Conservation (phyloP, 2,329 filamentous ascomycete genomes). For the Penicillium griseofulvum region DNA sequence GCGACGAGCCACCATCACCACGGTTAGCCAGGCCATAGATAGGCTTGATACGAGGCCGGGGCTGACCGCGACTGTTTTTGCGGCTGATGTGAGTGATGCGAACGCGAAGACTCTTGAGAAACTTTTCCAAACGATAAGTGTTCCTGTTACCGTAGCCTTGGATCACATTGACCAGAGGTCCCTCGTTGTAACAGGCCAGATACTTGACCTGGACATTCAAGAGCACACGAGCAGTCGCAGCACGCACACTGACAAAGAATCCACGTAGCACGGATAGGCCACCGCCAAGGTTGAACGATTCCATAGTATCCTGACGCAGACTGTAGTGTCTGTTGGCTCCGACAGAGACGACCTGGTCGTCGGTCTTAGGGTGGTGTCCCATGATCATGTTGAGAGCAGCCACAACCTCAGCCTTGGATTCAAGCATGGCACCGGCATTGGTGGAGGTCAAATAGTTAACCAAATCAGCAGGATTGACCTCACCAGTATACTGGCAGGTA, state of each 20-base stretch:
- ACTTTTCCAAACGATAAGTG: constrained; percentile 26
- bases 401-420: constrained; percentile 50
- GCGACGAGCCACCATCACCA: constrained; percentile 35
- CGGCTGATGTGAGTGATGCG: constrained; percentile 40
- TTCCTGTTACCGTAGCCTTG: constrained; percentile 22
- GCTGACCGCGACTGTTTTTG: constrained; percentile 35
- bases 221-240: constrained; percentile 56
- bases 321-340: constrained; percentile 56
- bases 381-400: constrained; percentile 61
- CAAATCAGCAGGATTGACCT: constrained; percentile 42
- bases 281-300: constrained; percentile 44
- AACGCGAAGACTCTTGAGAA: constrained; percentile 45
- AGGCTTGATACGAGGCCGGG: constrained; percentile 43
- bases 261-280: constrained; percentile 60
- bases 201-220: constrained; percentile 64
- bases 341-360: constrained; percentile 44
- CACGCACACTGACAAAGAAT: constrained; percentile 61
- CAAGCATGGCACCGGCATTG: constrained; percentile 37
- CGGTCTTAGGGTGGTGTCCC: constrained; percentile 47
- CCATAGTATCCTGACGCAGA: constrained; percentile 30
- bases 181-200: constrained; percentile 56
- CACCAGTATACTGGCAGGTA: constrained; percentile 33
- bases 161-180: constrained; percentile 42
- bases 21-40: constrained; percentile 48
- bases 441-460: constrained; percentile 45